Evolutionary conservation across 305 asterid genomes (phyloP).

Genomic region (Solanum hybrid): DNA sequence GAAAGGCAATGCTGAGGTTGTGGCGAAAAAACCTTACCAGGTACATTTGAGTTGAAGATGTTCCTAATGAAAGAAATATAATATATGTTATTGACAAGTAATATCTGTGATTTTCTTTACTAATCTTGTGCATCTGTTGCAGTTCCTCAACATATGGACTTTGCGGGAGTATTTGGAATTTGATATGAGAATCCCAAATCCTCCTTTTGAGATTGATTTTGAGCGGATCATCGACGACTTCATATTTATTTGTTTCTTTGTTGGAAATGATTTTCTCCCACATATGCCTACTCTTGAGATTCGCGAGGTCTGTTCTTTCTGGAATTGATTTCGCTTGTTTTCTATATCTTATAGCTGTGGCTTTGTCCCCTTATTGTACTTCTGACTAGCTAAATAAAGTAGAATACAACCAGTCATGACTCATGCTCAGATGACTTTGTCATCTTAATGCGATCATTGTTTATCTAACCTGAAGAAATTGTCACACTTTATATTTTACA

Average conservation of each 20-base stretch:
- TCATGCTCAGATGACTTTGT: neutral
- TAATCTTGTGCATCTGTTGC: conserved; percentile 18
- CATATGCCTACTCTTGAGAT: conserved; percentile 99
- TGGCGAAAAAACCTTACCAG: conserved; percentile 91
- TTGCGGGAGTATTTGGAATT: conserved; percentile 89
- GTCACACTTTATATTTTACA: neutral
- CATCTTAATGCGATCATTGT: neutral
- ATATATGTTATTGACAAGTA: neutral
- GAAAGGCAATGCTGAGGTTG: conserved; percentile 63
- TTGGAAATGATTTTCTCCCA: conserved; percentile 98
- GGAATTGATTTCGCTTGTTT: neutral
- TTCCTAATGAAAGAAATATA: neutral
- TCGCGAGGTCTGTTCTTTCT: conserved; percentile 69
- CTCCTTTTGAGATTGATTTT: conserved; percentile 64
- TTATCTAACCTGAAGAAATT: neutral
- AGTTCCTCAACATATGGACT: conserved; percentile 94
- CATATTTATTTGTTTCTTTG: conserved; percentile 93
- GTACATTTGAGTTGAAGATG: conserved; percentile 19
- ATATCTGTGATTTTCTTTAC: neutral
- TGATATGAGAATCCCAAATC: conserved; percentile 90
- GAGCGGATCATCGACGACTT: conserved; percentile 91
- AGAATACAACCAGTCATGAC: neutral
- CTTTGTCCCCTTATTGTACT: neutral
- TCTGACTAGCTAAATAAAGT: neutral
- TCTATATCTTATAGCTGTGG: neutral